Evolutionary conservation across 345 rosid species (phyloP).

Genomic region (Leavenworthia alabamica): DNA sequence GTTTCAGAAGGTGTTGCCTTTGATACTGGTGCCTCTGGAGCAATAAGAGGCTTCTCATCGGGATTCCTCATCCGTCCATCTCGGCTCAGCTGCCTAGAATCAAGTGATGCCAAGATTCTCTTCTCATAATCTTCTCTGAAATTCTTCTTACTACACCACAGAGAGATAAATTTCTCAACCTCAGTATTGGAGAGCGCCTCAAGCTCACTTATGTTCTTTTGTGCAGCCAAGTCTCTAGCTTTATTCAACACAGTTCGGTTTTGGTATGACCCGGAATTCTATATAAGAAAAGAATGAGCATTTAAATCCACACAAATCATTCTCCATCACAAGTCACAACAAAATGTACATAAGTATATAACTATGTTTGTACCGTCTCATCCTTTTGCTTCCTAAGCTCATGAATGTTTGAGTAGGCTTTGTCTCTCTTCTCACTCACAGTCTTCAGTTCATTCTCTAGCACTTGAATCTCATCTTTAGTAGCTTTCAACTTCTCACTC

Average conservation of each 20-base stretch:
- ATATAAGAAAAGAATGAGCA: slow-evolving; percentile 20
- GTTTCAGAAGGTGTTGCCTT: slow-evolving; percentile 32
- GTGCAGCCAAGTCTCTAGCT: slow-evolving; percentile 58
- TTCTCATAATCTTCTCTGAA: slow-evolving; percentile 89
- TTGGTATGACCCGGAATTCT: slow-evolving; percentile 50
- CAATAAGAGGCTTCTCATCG: slow-evolving; percentile 66
- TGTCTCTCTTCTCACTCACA: slow-evolving; percentile 55
- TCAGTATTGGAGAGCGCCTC: slow-evolving; percentile 43
- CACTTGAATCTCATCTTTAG: slow-evolving; percentile 48
- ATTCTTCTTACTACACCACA: slow-evolving; percentile 59
- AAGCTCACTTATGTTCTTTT: slow-evolving; percentile 51
- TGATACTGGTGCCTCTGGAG: slow-evolving; percentile 30
- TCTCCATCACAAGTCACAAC: slow-evolving; percentile 8
- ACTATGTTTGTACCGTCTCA: slow-evolving; percentile 46
- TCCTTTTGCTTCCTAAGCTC: slow-evolving; percentile 62
- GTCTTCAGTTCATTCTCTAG: slow-evolving; percentile 49
- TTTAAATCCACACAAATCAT: background rate
- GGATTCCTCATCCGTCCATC: slow-evolving; percentile 85
- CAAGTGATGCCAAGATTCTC: slow-evolving; percentile 64
- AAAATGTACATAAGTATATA: background rate
- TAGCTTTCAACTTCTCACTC: slow-evolving; percentile 44
- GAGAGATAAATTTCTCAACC: slow-evolving; percentile 74
- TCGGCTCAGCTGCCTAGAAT: slow-evolving; percentile 64
- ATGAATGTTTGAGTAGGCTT: slow-evolving; percentile 43
- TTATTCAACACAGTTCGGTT: slow-evolving; percentile 42